phyloP scores from a whole-genome alignment of 1,284 basidiomycete species.

The Papiliotrema fonsecae region DNA sequence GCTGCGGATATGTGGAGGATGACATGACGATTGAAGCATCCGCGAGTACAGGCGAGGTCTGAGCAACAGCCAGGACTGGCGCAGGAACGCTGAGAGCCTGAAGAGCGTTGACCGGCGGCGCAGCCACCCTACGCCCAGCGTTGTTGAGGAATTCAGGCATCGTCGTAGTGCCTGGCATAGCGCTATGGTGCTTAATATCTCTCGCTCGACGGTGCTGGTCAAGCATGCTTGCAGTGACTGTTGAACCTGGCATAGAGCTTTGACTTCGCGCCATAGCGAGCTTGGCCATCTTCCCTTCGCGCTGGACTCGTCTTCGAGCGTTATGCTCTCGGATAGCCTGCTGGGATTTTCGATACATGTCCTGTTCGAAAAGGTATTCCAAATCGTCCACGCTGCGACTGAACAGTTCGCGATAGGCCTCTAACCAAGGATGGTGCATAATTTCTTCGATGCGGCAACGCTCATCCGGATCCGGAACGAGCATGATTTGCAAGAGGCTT shows the following conservation, averaged over 20 bases:
- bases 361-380: constrained; percentile 73
- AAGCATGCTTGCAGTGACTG: constrained; percentile 21
- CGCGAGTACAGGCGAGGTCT: constrained; percentile 9
- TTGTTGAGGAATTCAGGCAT: constrained; percentile 41
- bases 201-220: constrained; percentile 27
- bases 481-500: constrained; percentile 72
- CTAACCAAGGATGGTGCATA: constrained; percentile 81
- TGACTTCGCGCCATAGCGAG: constrained; percentile 34
- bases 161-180: constrained; percentile 45
- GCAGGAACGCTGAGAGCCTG: constrained; percentile 7
- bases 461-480: constrained; percentile 72
- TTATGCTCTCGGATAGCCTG: constrained; percentile 62
- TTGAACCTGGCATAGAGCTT: constrained; percentile 28
- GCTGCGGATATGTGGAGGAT: constrained; percentile 10
- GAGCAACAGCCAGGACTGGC: constrained; percentile 10
- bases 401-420: constrained; percentile 62
- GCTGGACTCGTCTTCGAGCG: constrained; percentile 36
- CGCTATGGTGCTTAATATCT: constrained; percentile 45
- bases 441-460: constrained; percentile 70
- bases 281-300: constrained; percentile 31
- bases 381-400: constrained; percentile 68
- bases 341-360: constrained; percentile 74
- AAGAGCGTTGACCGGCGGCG: constrained; percentile 15
- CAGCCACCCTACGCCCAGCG: constrained; percentile 26
- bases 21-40: constrained; percentile 14